Base-by-base conservation (phyloP, 1,284 basidiomycete species). In the Microbotryum violaceum region DNA sequence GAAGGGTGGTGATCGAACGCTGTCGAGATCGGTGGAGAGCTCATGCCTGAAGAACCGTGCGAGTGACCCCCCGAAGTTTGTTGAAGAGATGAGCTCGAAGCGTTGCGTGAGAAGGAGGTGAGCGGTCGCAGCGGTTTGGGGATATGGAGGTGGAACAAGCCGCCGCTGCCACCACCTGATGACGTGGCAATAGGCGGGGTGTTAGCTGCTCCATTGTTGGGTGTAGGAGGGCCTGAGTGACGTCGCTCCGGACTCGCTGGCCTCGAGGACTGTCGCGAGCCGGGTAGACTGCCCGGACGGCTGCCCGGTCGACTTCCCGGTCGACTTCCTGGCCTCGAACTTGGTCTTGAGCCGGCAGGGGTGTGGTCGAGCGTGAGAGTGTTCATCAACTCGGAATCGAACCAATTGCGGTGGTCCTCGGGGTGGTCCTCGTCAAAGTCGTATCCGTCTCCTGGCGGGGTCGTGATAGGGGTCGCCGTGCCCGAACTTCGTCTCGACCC, bases 361-460 rank as follows among this genome's bases (percentile, higher is more conserved):
- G 49, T 48, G 45, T 57, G 60, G 7, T 65, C 63, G n/a, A 69
- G 53, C 8, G 62, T 58, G 50, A 87, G 77, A 4, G 85, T 87
- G 23, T 85, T 78, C 50, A 91, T 77, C 14, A 92, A 79, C 75
- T 91, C 88, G 6, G 85, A 85, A 74, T 91, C 88, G 57, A 88
- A 82, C 83, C 85, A 88, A 60, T 88, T 84, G 56, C 23, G 85
- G 71, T 64, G 75, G 72, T 62, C 75, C 71, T 50, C 75, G 70
- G 18, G 77, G 74, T n/a, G 75, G 64, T 44, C 74, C 72, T 49
- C 54, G 20, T 48, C 56, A 6, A 16, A 53, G 21, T 56, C 49
- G 18, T 51, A 44, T 14, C 56, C 52, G 9, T 62, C 53, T 7
- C 61, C 54, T 8, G 62, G 58, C 1, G 58, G 48, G 2, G 60